Conservation (phyloP, 495 filamentous ascomycete species). For the Penicillium maclennaniae region DNA sequence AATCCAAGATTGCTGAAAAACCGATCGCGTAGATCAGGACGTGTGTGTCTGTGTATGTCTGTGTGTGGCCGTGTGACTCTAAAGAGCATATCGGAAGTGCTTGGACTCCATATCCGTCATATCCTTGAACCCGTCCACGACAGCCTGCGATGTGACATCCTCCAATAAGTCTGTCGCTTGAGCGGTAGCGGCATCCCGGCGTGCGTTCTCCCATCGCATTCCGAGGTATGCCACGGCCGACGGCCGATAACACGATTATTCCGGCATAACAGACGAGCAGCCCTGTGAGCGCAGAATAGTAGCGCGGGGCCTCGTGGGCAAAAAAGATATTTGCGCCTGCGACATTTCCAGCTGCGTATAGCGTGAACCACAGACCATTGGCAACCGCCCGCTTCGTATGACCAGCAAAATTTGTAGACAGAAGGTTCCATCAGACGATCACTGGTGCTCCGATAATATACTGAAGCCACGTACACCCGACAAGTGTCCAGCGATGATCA, state of each 20-base stretch:
- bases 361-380: conserved; percentile 36
- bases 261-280: conserved; percentile 35
- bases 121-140: conserved; percentile 43
- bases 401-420: conserved; percentile 58
- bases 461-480: conserved; percentile 52
- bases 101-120: conserved; percentile 47
- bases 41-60: not conserved
- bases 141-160: conserved; percentile 18
- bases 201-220: conserved; percentile 29
- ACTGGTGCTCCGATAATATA: conserved; percentile 43
- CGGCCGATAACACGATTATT: conserved; percentile 24
- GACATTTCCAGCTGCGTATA: conserved; percentile 39
- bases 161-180: conserved; percentile 9
- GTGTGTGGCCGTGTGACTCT: not conserved
- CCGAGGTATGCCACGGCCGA: conserved; percentile 19
- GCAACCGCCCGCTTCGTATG: conserved; percentile 60
- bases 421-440: conserved; percentile 53
- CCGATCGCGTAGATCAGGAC: not conserved
- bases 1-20: not conserved
- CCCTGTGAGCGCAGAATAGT: conserved; percentile 32
- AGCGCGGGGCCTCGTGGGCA: conserved; percentile 33
- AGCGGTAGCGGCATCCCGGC: conserved; percentile 16
- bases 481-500: conserved; percentile 46
- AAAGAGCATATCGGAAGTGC: conserved; percentile 42
- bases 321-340: conserved; percentile 46